A percentile compares a stretch with the other conserved stretches of the same genome.
phyloP scores from a whole-genome alignment of 108 stramenopile genomes.

The Skeletonema grethae region DNA sequence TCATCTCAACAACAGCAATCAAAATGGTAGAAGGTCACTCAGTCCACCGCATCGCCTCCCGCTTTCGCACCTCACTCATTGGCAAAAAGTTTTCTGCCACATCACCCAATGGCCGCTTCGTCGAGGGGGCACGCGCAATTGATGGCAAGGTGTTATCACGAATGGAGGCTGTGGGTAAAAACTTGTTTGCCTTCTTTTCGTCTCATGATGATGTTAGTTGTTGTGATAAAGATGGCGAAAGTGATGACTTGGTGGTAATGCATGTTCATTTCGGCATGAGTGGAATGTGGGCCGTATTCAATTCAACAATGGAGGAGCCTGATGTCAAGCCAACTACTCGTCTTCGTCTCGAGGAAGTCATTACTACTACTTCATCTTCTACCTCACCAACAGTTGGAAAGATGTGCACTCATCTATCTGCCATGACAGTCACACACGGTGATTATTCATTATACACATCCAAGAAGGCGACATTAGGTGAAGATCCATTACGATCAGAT shows the following conservation, averaged over 20 bases:
- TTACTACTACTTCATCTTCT: not conserved
- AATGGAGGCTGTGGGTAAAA: conserved; percentile 82
- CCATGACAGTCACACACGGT: conserved; percentile 78
- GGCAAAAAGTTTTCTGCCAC: conserved; percentile 60
- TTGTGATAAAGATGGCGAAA: conserved; percentile 13
- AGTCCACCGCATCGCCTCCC: conserved; percentile 69
- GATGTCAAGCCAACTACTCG: conserved; percentile 64
- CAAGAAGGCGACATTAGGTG: conserved; percentile 60
- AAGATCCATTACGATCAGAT: conserved; percentile 74
- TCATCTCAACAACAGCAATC: conserved; percentile 6
- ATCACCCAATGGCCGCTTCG: conserved; percentile 70
- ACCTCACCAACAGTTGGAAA: not conserved
- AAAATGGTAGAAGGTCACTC: conserved; percentile 74
- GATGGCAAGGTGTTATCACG: conserved; percentile 53
- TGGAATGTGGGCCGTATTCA: conserved; percentile 66
- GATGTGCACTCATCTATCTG: conserved; percentile 63
- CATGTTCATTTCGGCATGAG: conserved; percentile 85
- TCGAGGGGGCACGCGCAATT: conserved; percentile 59
- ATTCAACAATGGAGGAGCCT: conserved; percentile 36
- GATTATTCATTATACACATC: conserved; percentile 46
- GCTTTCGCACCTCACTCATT: conserved; percentile 56
- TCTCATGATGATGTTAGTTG: not conserved
- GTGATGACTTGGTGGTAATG: conserved; percentile 39
- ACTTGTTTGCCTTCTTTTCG: conserved; percentile 72
- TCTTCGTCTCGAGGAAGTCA: conserved; percentile 54